Evolutionary conservation across 768 basidiomycete genomes (phyloP).

Genomic region (Boletus reticuloceps): DNA sequence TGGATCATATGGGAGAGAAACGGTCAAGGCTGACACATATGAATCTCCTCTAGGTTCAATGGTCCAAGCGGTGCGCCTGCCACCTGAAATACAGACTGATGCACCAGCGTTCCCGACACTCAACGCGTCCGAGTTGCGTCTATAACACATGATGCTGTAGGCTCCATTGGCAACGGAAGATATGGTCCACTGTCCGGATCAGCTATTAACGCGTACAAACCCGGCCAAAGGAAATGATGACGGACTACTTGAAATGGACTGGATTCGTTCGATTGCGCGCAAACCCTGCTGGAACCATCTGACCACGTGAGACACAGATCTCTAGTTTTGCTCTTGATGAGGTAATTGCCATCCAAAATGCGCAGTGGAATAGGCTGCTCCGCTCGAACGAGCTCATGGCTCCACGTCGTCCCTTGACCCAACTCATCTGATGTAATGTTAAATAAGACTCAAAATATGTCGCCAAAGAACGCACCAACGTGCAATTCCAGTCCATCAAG

Average conservation of each 20-base stretch:
- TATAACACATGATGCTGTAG: neutral
- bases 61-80: neutral
- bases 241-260: neutral
- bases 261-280: neutral
- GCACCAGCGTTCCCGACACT: neutral
- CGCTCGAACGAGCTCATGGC: too few relatives aligned
- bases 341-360: neutral
- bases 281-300: neutral
- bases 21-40: neutral
- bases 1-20: neutral
- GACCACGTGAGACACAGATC: neutral
- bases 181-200: neutral
- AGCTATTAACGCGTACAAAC: neutral
- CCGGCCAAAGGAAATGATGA: neutral
- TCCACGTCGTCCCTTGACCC: too few relatives aligned
- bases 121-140: neutral
- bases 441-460: neutral
- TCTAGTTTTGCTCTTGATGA: neutral
- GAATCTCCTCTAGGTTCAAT: slow-evolving; percentile 2
- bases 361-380: neutral
- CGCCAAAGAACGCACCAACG: neutral
- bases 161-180: neutral
- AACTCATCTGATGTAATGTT: neutral
- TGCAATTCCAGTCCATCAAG: neutral
- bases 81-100: neutral